These are phyloP conservation scores for Clarireedia monteithiana DNA, from an alignment of 2,329 filamentous ascomycete genomes.

Conservation along the genomic window DNA sequence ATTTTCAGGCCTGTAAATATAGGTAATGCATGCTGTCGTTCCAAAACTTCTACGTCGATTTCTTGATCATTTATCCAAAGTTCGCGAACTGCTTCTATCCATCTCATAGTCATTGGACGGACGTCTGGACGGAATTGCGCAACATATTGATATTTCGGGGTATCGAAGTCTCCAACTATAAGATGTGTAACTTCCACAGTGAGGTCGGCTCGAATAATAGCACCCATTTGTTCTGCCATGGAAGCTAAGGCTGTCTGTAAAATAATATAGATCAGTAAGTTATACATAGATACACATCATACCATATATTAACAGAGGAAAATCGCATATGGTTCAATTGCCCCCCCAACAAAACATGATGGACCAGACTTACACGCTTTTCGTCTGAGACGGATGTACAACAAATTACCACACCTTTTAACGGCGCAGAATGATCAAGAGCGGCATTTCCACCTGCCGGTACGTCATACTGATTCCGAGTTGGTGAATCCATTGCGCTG, in stretches of 20 bases:
- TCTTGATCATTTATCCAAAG: constrained; percentile 75
- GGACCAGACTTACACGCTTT: constrained; percentile 52
- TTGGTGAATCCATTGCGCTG: neutral
- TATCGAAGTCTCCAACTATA: constrained; percentile 81
- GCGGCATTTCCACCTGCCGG: constrained; percentile 10
- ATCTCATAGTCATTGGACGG: constrained; percentile 70
- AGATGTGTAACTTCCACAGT: constrained; percentile 96
- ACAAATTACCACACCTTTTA: constrained; percentile 70
- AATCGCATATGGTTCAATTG: neutral
- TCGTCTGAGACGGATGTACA: constrained; percentile 81
- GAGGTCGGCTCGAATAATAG: constrained; percentile 79
- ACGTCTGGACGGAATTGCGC: constrained; percentile 84
- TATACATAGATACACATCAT: neutral
- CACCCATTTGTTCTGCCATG: constrained; percentile 74
- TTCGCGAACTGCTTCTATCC: constrained; percentile 72
- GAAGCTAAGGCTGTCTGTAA: constrained; percentile 46
- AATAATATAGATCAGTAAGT: constrained; percentile 1
- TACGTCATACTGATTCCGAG: neutral
- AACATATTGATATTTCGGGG: constrained; percentile 92
- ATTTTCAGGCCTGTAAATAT: constrained; percentile 56
- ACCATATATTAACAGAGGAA: neutral
- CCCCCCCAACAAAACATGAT: neutral
- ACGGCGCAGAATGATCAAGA: constrained; percentile 32
- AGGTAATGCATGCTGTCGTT: constrained; percentile 56
- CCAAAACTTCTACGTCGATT: constrained; percentile 64